A percentile compares a stretch with the other conserved stretches of the same genome.
Conservation (phyloP, 108 stramenopile species). For the Schizochytrium sp. region DNA sequence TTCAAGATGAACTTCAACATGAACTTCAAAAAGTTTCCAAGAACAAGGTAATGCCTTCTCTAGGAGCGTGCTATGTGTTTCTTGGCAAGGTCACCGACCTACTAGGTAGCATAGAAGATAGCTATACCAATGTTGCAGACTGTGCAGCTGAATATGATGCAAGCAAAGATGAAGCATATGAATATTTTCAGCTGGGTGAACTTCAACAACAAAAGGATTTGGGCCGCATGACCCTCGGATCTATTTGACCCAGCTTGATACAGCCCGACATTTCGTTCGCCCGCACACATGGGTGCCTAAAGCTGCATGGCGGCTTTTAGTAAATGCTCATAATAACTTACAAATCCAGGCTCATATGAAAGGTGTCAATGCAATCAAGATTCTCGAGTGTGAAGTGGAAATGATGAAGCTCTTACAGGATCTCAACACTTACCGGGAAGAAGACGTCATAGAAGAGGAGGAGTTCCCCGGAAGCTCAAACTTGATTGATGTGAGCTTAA, state of each 20-base stretch:
- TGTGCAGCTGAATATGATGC: neutral
- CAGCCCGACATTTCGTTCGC: neutral
- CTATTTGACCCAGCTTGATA: constrained; percentile 5
- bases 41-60: neutral
- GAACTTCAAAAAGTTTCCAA: neutral
- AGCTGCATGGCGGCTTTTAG: neutral
- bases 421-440: neutral
- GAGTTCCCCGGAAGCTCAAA: neutral
- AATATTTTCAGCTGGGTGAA: neutral
- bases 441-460: neutral
- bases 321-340: neutral
- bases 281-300: neutral
- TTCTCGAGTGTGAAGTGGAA: constrained; percentile 37
- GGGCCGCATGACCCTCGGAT: neutral
- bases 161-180: neutral
- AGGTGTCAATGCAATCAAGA: neutral
- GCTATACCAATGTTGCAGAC: neutral
- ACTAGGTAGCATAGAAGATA: neutral
- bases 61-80: constrained; percentile 43
- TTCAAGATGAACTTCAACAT: neutral
- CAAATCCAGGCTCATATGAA: neutral
- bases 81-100: constrained; percentile 24
- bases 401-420: neutral
- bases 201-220: neutral
- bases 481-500: neutral